Percentiles rank a stretch among this genome's conserved stretches.
Evolutionary conservation across 352 stramenopile species (phyloP).

Genomic region (Globisporangium parvum): DNA sequence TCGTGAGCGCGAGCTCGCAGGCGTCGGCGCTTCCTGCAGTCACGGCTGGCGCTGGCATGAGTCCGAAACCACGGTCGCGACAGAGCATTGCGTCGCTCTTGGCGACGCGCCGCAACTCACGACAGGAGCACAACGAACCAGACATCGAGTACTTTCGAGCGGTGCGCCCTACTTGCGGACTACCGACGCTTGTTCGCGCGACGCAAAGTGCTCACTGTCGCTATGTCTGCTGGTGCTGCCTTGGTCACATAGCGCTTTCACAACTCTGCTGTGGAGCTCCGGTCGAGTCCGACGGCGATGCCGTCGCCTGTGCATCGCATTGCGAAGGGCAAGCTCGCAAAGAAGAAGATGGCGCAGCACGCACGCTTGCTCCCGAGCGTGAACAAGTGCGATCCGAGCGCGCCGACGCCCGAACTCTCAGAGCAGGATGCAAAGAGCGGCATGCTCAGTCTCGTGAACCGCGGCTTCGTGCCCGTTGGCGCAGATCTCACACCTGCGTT

Average conservation of each 20-base stretch:
- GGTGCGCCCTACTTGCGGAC: constrained; percentile 12
- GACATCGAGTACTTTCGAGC: constrained; percentile 46
- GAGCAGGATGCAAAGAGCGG: constrained; percentile 56
- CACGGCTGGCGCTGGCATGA: constrained; percentile 7
- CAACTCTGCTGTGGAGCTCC: constrained; percentile 30
- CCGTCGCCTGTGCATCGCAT: constrained; percentile 17
- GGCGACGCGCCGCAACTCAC: constrained; percentile 3
- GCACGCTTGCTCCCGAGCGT: constrained; percentile 61
- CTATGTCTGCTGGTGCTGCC: background rate
- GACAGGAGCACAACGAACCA: constrained; percentile 10
- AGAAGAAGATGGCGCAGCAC: constrained; percentile 51
- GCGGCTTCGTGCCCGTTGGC: constrained; percentile 55
- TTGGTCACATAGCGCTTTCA: constrained; percentile 27
- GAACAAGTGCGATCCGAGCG: constrained; percentile 57
- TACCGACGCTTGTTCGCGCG: no score
- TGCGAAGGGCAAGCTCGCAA: constrained; percentile 33
- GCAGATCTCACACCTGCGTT: constrained; percentile 68
- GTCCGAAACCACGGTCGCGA: constrained; percentile 3
- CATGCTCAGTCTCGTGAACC: constrained; percentile 62
- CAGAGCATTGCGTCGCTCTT: constrained; percentile 18
- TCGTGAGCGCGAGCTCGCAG: constrained; percentile 45
- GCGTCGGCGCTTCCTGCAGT: constrained; percentile 15
- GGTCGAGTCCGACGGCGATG: constrained; percentile 1
- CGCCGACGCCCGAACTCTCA: constrained; percentile 39
- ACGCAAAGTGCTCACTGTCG: no score